Evolutionary conservation across 1,139 yeast genomes (phyloP), one percentile per base, ranked within the genome.

Genomic region (Sugiyamaella paludigena): DNA sequence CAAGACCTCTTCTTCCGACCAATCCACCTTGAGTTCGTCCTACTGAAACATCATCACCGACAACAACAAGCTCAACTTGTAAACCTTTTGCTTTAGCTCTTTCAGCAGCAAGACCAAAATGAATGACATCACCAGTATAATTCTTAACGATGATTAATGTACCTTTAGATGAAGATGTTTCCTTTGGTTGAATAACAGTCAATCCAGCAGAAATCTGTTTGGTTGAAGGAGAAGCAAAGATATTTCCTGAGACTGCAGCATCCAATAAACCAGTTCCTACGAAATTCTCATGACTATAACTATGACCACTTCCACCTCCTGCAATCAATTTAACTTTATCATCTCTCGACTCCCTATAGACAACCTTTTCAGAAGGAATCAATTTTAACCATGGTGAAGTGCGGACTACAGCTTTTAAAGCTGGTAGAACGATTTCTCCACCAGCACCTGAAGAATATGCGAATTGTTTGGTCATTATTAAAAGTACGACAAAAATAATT

Each of bases 231-330:
- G 95, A 87, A 0, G 97, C 96, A 72, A 91, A 91, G 15, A 87
- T 77, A 38, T 85, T 80, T 31, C 98, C 97, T 47, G 88, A 81
- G 7, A 89, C 96, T 1, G 96, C 97, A 34, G 85, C 95, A 60
- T 86, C 88, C 38, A 91, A 69, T 61, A 85, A 72, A 46, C 92
- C 92, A 27, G 78, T 75, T 5, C 97, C 97, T 11, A 91, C 92
- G 64, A 81, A 89, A 0, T 96, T 97, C 4, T 87, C 92, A 63
- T 89, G 96, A 7, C 91, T 75, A 29, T 97, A 97, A 68, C 91
- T 97, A 65, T 91, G 98, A 34, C 98, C 98, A 8, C 92, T 83
- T 29, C 98, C 98, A 48, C 98, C 98, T 50, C 97, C 96, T 40
- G 96, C 83, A 27, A 91, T 71, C 47, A 91, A 61, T 3, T 88